Evolutionary conservation across 2,329 filamentous ascomycete genomes (phyloP), one percentile per base, ranked within the genome.

Genomic region (Stagonosporopsis tanaceti): DNA sequence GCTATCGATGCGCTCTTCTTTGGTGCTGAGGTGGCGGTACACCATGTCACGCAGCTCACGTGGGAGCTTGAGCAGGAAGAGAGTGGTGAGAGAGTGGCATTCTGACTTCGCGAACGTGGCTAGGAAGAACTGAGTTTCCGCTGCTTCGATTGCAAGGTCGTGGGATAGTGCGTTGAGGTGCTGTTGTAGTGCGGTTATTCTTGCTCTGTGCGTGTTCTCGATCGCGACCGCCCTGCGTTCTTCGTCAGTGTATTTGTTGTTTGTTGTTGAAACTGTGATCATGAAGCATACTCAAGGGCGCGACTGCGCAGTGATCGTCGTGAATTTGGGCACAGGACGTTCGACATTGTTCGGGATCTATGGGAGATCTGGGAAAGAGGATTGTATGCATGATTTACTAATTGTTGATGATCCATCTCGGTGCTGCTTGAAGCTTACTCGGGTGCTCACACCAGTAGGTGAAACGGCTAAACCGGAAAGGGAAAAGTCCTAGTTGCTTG

Each of bases 41-140:
- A 68, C 59, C 60, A 66, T 67, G n/a, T 68, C 64, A 7, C 65
- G 64, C 2, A 66, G 32, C 32, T 66, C 63, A 9, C 62, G 55
- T 1, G 63, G 63, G 5, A 66, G 53, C 25, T 56, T 61, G 17
- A 51, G 20, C 39, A 60, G 51, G 24, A 68, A 27, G 0, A 38
- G 27, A 12, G 52, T 46, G 4, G 57, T 59, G 5, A 68, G 45
- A 2, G 52, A 28, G 2, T 47, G 38, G 37, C 64, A 67, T 59
- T 67, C 61, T 30, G 63, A 45, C 44, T 53, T 57, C 2, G 64
- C 66, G 17, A 65, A 44, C 28, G 56, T 38, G 17, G 58, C 57
- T 1, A 58, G 46, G 27, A 17, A 46, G 42, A 53, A 32, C 15
- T 35, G 38, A 7, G 54, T 53, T 35, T 53, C 54, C 3, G 48